Base-by-base conservation (phyloP, 1,284 basidiomycete genomes). In the Trametes hirsuta region DNA sequence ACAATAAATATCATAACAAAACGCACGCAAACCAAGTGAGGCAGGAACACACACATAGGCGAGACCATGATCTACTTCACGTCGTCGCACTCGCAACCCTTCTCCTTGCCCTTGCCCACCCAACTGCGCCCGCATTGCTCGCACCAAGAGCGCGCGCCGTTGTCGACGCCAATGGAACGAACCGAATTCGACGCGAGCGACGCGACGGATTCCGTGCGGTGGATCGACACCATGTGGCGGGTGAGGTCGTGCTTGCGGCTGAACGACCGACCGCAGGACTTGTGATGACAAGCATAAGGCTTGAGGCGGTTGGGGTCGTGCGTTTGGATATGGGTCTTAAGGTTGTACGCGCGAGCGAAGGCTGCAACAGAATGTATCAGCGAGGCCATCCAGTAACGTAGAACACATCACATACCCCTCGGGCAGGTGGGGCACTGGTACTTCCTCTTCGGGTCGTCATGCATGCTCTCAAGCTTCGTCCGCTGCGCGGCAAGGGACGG, bases 241-340 rank as follows among this genome's bases (percentile, higher is more conserved):
- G 90, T 90, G 4, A 95, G 76, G 71, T 95, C 93, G 69, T 95
- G 93, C 77, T 95, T 95, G 69, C 94, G 87, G 67, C 90, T 93
- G 75, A 95, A 95, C 3, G 91, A 90, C 54, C 94, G 87, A 11
- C 88, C 90, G 68, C 93, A 95, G 11, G 85, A 84, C 48, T 84
- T 81, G 73, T 94, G 90, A 44, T 88, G 88, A 72, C 93, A 95
- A 36, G 88, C 82, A 69, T 91, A 91, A 1, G 93, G 92, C 77
- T 95, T 95, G 48, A 88, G 78, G 55, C 93, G 83, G 73, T 92
- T 89, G 18, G 93, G 93, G 70, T 95, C 92, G 74, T 95, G 93
- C 2, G 93, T 95, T 5, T 89, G 88, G 80, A 93, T 86, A 73
- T 95, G 93, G 0, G 94, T 95, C 79, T 95, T 95, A 58, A 95